Base-by-base conservation (phyloP, 83 land plant species). In the Larix sibirica region DNA sequence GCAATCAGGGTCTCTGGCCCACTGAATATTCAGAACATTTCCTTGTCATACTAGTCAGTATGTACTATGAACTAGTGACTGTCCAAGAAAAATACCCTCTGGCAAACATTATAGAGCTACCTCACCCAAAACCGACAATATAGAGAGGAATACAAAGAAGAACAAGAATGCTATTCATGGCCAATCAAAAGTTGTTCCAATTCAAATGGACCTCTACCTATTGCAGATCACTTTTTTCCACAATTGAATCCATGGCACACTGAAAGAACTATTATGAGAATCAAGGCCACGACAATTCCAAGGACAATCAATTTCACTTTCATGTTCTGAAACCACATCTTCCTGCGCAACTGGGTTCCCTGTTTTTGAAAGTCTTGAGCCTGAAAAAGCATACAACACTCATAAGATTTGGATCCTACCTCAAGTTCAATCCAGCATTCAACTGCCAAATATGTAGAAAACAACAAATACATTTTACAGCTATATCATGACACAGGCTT, bases 321-420 rank as follows among this genome's bases (percentile, higher is more conserved):
- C 91, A 93, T 89, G 86, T 93, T 93, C 77, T 91, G 94, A 24
- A 93, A 77, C 95, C 95, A 93, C 95, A 93, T 93, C 70, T 93
- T 93, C 60, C 94, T 78, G 67, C 94, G 86, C 40, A 92, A 80
- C 68, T 88, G 76, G 33, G 92, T 89, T 70, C 95, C 95, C 60
- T 87, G 82, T 5, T 66, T 84, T 56, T 88, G 86, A 80, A 92
- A 92, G 77, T 88, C 94, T 81, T 93, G 95, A 13, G 95, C 95
- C 95, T 93, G 88, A 10, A 83, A 0, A 59, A 80, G 61, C 3
- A 62, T 0, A 13, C 3, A 47, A 74, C 21, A 21, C n/a, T 42
- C 3, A 10, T 8, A 8, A 21, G 23, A 13, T 69, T 74, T 74
- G 47, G 24, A n/a, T 74, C 58, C 77, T n/a, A 10, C 54, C 54